Evolutionary conservation across 768 basidiomycete genomes (phyloP), one percentile per base, ranked within the genome.

Genomic region (Russula abietina): DNA sequence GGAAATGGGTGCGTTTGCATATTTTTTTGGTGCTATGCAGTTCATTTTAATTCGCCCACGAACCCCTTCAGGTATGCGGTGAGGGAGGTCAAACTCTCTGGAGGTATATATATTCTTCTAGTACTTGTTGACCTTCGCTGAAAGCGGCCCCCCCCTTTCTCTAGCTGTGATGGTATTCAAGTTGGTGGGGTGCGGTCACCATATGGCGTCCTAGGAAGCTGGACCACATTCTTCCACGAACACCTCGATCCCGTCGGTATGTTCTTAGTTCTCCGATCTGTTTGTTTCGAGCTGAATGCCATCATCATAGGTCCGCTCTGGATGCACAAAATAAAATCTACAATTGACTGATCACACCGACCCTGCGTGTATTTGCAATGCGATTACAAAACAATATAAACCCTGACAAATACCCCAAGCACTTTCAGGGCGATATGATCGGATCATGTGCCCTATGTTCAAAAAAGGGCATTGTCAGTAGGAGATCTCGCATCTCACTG

Each of bases 151-250:
- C 30, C 24, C 30, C 4, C 22, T n/a, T 36, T 28, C n/a, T 32
- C 43, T 60, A 87, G 86, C 67, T 84, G 80, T n/a, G 79, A 83
- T 41, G 86, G 80, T 38, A 73, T 89, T 24, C 84, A 86, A 60
- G 62, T 88, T 16, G 87, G 88, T 17, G 81, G 78, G 1, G 67
- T 86, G 19, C 79, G 83, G 17, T 87, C 87, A 4, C 72, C 73
- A 9, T 84, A 75, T 70, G 87, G 88, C 19, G 77, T 84, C 1
- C 69, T 89, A 8, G 88, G 80, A 8, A 48, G 73, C 10, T 81
- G 81, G 80, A 81, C 81, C 7, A 82, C 81, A 1, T 68, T 77
- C 7, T 73, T 75, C 28, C 80, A 81, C 55, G 78, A 82, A n/a
- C 52, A 56, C 3, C 72, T 75, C 36, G 80, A 82, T 66, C 80